Evolutionary conservation across 2,329 filamentous ascomycete genomes (phyloP), one percentile per base, ranked within the genome.

Genomic region (Pseudopithomyces chartarum): DNA sequence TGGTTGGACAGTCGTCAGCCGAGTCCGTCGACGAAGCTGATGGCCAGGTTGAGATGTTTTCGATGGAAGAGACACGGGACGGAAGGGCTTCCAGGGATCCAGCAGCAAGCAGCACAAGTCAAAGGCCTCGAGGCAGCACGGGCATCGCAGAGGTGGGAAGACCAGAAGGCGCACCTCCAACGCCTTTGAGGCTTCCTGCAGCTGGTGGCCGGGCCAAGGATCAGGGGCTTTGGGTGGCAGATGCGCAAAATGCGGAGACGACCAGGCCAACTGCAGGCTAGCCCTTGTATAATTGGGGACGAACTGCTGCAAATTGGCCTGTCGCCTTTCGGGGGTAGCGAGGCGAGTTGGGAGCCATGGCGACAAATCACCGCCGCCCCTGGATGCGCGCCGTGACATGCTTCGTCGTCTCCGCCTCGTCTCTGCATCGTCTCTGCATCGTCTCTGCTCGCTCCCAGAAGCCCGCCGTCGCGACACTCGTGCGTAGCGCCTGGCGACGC

Each of bases 171-270:
- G 70, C 66, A 68, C 63, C 54, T 64, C 57, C 68, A 73, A 74
- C 71, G 70, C 71, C 71, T 76, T 75, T 76, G 73, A 75, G 71
- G 73, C 70, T 74, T 75, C 55, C 69, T 73, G 71, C 71, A 71
- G 56, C 67, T 70, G 64, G 68, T 68, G 67, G 69, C 66, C 66
- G 60, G 65, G 68, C 62, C 70, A 72, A 73, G 70, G 71, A 67
- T 74, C 70, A 75, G 72, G 73, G 73, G 73, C 69, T 73, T 63
- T 69, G 56, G 66, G 69, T 69, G 71, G 71, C 69, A 71, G 69
- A 72, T 71, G 70, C 68, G 71, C 69, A 71, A 70, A 76, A 76
- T 75, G 73, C 73, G 73, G 73, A 74, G 73, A 76, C 68, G 67
- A 65, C 72, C 69, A 74, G 64, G 59, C 71, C 69, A 62, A 73